Base-by-base conservation (phyloP, 2,329 filamentous ascomycete genomes). In the Fusarium avenaceum region DNA sequence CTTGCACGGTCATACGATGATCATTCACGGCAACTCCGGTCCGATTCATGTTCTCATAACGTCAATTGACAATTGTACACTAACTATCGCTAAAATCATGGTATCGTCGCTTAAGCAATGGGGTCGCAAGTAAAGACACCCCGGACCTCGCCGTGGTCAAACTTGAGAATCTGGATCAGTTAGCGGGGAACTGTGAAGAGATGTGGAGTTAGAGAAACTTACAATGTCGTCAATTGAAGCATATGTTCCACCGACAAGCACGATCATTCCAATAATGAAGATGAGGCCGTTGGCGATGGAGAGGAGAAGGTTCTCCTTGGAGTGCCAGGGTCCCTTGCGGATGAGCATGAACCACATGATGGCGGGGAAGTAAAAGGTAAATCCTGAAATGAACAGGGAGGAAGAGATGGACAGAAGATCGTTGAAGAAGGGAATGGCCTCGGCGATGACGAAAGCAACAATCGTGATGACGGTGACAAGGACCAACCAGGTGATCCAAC, bases 341-440 rank as follows among this genome's bases (percentile, higher is more conserved):
- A 79, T 72, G 44, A 81, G 78, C 65, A 81, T 78, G 72, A 82
- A 80, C 76, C 80, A 82, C 71, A 83, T 79, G 51, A 82, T 75
- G 42, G 80, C 78, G 17, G 82, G 76, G 53, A 81, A 74, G 64
- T 81, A 80, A 64, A 83, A 82, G 30, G 80, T 80, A 51, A 79
- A 79, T 35, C 77, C 77, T 8, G 83, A 85, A 70, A 86, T 78
- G 74, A 86, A 85, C 30, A 86, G 80, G 3, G 83, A 79, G 3
- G 83, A 85, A 47, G 76, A 81, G 72, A 86, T 83, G 57, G 82
- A 81, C n/a, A 94, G 79, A 44, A 94, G 80, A 49, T 90, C 83
- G 65, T 86, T 87, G 80, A 94, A 94, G 75, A 90, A 89, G 4
- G 92, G 92, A 44, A 94, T 90, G 1, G 89, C 86, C 73, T 91